phyloP scores from a whole-genome alignment of 192 early-diverging fungal species.

The Backusella westeae region DNA sequence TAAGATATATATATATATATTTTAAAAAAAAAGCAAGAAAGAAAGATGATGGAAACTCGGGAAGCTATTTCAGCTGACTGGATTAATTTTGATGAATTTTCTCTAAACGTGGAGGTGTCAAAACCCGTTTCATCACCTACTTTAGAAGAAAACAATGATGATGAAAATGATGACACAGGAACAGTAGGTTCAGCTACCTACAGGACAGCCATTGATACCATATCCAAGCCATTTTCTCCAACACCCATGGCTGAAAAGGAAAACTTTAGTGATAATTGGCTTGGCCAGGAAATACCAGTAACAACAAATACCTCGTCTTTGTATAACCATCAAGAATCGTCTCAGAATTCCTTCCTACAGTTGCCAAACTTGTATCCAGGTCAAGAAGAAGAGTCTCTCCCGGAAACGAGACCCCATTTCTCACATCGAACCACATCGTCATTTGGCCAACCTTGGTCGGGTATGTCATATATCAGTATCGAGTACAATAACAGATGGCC shows the following conservation, averaged over 20 bases:
- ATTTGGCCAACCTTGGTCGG: background rate
- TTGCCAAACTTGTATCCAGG: background rate
- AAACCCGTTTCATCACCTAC: background rate
- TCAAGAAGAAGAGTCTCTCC: background rate
- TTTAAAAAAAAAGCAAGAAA: background rate
- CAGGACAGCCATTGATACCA: background rate
- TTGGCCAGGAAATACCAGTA: background rate
- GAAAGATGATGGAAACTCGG: background rate
- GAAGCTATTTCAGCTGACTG: background rate
- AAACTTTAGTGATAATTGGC: background rate
- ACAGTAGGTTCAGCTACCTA: background rate
- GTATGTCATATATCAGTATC: background rate
- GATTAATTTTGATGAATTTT: background rate
- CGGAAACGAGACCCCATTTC: background rate
- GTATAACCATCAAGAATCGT: background rate
- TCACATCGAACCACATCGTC: background rate
- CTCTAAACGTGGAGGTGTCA: background rate
- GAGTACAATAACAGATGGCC: constrained; percentile 8
- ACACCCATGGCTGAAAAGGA: background rate
- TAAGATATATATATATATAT: background rate
- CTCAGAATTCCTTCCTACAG: background rate
- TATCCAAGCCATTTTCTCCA: background rate
- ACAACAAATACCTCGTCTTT: background rate
- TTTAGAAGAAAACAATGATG: background rate
- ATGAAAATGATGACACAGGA: background rate